These are phyloP conservation scores for Nakazawaea pomicola DNA, from an alignment of 805 yeast species.

Conservation along the genomic window DNA sequence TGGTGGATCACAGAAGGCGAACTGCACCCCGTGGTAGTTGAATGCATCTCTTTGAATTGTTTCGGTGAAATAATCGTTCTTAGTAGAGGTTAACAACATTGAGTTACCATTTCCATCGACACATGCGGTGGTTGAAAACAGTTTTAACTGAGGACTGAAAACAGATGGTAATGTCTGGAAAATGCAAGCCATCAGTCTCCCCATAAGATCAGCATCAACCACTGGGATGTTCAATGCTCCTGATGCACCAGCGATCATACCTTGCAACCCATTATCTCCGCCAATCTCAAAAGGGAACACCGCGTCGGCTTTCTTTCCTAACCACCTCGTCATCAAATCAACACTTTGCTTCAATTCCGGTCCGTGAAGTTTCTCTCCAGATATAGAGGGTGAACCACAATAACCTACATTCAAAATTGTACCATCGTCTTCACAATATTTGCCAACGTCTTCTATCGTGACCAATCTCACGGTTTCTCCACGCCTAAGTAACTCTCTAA, in stretches of 20 bases:
- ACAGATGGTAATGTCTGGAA: constrained; percentile 31
- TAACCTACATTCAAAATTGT: constrained; percentile 30
- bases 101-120: constrained; percentile 38
- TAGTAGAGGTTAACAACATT: constrained; percentile 26
- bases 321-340: constrained; percentile 23
- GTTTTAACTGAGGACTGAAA: neutral
- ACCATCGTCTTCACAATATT: constrained; percentile 22
- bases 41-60: constrained; percentile 35
- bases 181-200: constrained; percentile 36
- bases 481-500: constrained; percentile 26
- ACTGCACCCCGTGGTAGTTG: constrained; percentile 34
- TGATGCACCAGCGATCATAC: constrained; percentile 19
- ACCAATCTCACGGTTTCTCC: constrained; percentile 31
- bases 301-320: constrained; percentile 26
- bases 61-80: constrained; percentile 30
- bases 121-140: constrained; percentile 22
- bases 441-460: constrained; percentile 24
- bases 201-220: constrained; percentile 36
- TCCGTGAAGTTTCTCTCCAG: constrained; percentile 36
- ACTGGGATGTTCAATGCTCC: constrained; percentile 25
- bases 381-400: constrained; percentile 41
- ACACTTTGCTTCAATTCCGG: constrained; percentile 30
- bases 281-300: constrained; percentile 38
- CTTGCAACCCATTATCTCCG: constrained; percentile 36
- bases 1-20: constrained; percentile 31